Percentiles rank a stretch among this genome's conserved stretches.
Evolutionary conservation across 116 monocot genomes (phyloP).

Genomic region (Zostera marina): DNA sequence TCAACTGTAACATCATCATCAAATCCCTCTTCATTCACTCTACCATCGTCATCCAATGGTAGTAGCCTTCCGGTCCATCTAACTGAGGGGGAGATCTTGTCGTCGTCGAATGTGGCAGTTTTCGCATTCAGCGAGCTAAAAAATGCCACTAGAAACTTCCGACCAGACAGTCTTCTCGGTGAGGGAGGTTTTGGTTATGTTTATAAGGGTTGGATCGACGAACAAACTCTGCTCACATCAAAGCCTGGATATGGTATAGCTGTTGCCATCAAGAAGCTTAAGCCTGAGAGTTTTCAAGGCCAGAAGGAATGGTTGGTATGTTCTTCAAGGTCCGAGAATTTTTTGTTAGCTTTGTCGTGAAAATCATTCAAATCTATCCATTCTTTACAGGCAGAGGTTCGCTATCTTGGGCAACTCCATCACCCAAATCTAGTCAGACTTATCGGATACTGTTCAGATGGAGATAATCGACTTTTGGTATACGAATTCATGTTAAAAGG

Average conservation of each 20-base stretch:
- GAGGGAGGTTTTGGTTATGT: conserved; percentile 97
- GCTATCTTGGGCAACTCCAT: conserved; percentile 78
- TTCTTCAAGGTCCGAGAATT: background rate
- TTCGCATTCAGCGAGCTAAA: conserved; percentile 56
- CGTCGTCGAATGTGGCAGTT: conserved; percentile 58
- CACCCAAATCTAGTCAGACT: conserved; percentile 86
- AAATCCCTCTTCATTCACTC: conserved; percentile 25
- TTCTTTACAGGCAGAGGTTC: conserved; percentile 60
- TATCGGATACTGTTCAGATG: conserved; percentile 78
- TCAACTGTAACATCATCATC: conserved; percentile 26
- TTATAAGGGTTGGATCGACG: conserved; percentile 89
- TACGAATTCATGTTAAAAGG: conserved; percentile 93
- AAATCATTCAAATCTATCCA: background rate
- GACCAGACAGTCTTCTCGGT: conserved; percentile 59
- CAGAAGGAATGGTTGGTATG: conserved; percentile 95
- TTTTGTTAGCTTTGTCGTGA: background rate
- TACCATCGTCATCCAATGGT: conserved; percentile 14
- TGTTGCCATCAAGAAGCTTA: conserved; percentile 83
- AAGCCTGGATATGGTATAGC: conserved; percentile 63
- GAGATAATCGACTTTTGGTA: conserved; percentile 70
- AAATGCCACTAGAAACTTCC: conserved; percentile 66
- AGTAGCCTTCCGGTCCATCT: conserved; percentile 27
- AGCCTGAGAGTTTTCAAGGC: conserved; percentile 94
- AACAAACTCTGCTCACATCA: conserved; percentile 37
- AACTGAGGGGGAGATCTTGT: conserved; percentile 69